Percentiles rank a stretch among this genome's conserved stretches.
Conservation (phyloP, 129 eudicot species). For the Apium graveolens region DNA sequence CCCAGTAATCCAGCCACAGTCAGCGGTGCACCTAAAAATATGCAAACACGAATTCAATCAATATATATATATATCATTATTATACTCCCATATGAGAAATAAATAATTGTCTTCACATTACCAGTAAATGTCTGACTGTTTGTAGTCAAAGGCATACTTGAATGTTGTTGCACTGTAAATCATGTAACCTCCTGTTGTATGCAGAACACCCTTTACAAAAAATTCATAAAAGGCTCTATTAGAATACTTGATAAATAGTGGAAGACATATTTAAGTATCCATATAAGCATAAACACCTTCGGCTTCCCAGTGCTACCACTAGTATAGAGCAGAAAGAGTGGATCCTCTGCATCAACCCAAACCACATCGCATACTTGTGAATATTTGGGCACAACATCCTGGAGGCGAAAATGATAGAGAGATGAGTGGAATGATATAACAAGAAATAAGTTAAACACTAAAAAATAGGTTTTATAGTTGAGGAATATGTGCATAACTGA, state of each 20-base stretch:
- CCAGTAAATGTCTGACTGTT: slow-evolving; percentile 92
- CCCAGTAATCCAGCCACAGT: slow-evolving; percentile 99
- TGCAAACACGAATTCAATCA: background rate
- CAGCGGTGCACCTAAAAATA: slow-evolving; percentile 92
- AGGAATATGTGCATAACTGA: background rate
- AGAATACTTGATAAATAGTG: slow-evolving; percentile 7
- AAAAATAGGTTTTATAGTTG: background rate
- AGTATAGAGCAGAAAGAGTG: slow-evolving; percentile 91
- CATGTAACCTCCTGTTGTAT: slow-evolving; percentile 99
- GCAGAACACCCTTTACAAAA: slow-evolving; percentile 71
- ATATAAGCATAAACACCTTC: slow-evolving; percentile 42
- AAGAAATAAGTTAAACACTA: background rate
- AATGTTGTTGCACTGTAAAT: slow-evolving; percentile 92
- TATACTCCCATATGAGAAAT: background rate
- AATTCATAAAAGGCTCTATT: slow-evolving; percentile 11
- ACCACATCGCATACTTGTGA: slow-evolving; percentile 72
- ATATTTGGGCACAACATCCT: slow-evolving; percentile 79
- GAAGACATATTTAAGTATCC: slow-evolving; percentile 9
- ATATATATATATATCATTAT: background rate
- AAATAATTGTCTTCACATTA: slow-evolving; percentile 14
- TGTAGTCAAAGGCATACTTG: slow-evolving; percentile 94
- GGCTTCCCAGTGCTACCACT: slow-evolving; percentile 99
- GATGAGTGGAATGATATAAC: slow-evolving; percentile 1
- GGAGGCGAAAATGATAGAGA: slow-evolving; percentile 13
- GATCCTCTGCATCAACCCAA: slow-evolving; percentile 97